phyloP scores from a whole-genome alignment of 139 green algal genomes.

The Trebouxia sp. region DNA sequence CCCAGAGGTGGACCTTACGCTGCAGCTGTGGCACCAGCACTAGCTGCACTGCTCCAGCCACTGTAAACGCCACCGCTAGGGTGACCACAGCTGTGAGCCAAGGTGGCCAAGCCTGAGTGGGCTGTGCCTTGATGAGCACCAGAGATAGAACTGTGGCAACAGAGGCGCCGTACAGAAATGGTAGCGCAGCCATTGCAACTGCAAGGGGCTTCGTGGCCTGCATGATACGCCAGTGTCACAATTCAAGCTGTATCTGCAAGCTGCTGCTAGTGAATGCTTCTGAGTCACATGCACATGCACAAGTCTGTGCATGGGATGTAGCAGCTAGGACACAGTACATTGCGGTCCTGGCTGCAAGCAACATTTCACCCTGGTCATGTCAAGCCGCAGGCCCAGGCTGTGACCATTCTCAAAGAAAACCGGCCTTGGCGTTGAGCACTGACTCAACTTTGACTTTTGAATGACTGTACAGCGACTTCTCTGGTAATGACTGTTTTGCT shows the following conservation, averaged over 20 bases:
- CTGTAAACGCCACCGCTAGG: not conserved
- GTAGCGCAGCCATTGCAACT: conserved; percentile 15
- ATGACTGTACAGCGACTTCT: no score
- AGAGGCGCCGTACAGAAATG: conserved; percentile 30
- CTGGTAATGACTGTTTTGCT: no score
- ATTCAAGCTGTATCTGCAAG: no score
- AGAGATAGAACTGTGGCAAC: conserved; percentile 30
- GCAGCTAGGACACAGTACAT: no score
- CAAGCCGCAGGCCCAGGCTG: not conserved
- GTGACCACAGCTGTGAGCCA: conserved; percentile 24
- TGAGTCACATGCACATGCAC: no score
- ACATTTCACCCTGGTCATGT: not conserved
- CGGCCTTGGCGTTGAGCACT: no score
- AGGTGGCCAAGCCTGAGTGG: conserved; percentile 16
- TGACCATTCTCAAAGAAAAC: not conserved
- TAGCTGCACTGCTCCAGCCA: conserved; percentile 13
- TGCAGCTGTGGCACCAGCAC: conserved; percentile 26
- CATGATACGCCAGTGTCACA: not conserved
- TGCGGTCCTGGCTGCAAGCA: no score
- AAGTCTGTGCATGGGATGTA: no score
- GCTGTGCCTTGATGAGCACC: conserved; percentile 32
- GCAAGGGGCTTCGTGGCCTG: not conserved
- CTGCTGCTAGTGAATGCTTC: no score
- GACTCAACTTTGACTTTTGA: no score
- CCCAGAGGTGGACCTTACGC: not conserved